Percentiles rank a stretch among this genome's conserved stretches.
These are phyloP conservation scores for Cymbidium sinense DNA, from an alignment of 106 monocot genomes.

Conservation along the genomic window DNA sequence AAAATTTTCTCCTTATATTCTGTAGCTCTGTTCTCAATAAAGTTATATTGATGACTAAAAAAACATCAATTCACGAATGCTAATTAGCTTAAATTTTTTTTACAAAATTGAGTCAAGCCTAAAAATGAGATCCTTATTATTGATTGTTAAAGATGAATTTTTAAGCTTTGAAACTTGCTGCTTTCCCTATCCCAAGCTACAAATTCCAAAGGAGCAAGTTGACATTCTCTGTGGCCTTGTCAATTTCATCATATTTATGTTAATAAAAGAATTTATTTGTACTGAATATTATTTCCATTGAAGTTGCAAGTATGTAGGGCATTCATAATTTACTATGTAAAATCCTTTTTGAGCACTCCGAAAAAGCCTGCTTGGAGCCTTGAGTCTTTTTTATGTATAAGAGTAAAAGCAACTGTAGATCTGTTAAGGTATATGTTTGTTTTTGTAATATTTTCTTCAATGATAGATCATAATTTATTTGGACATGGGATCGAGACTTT, in stretches of 20 bases:
- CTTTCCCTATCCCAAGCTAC: background rate
- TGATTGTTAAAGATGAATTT: background rate
- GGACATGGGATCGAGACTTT: too few relatives aligned
- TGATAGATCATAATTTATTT: too few relatives aligned
- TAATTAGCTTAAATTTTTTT: too few relatives aligned
- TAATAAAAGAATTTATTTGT: background rate
- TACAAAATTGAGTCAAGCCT: background rate
- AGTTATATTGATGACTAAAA: too few relatives aligned
- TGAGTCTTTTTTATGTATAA: background rate
- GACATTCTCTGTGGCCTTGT: background rate
- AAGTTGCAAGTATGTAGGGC: background rate
- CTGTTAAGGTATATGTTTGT: too few relatives aligned
- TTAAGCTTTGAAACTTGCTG: background rate
- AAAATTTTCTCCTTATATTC: too few relatives aligned
- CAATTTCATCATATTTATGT: background rate
- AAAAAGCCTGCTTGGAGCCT: background rate
- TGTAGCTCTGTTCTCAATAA: too few relatives aligned
- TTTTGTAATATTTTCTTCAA: too few relatives aligned
- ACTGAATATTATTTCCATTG: background rate
- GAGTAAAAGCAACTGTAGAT: too few relatives aligned
- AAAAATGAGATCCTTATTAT: too few relatives aligned
- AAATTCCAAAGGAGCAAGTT: too few relatives aligned
- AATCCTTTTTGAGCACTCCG: background rate
- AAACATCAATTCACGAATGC: too few relatives aligned
- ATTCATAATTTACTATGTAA: background rate